Base-by-base conservation (phyloP, 1,139 yeast genomes). In the Eremothecium cymbalariae region DNA sequence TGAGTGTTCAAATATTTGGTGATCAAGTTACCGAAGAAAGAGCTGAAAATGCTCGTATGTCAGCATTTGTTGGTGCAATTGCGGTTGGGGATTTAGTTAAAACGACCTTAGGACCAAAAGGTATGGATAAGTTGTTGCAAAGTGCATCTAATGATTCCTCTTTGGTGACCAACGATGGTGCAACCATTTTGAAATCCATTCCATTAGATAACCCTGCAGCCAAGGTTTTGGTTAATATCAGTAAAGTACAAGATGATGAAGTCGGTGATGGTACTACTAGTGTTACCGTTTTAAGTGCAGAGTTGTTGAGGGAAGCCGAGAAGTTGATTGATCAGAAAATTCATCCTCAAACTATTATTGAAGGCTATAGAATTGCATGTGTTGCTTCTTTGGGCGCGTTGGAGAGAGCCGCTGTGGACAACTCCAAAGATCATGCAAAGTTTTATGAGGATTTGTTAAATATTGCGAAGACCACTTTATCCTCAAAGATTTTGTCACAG, bases 251-350 rank as follows among this genome's bases (percentile, higher is more conserved):
- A 67, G 99, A 90, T 56, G 96, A 90, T 58, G 97, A 90, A 60
- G 94, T 90, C 52, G 98, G 99, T 37, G 99, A 90, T 60, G 99
- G 99, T 46, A 90, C 99, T 30, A 90, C 99, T 1, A 84, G 95
- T n/a, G 99, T 90, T 21, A 86, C 97, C 1, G 96, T 90, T 9
- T 67, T 90, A 39, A 75, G 93, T 34, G 90, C 96, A 9, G 98
- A 90, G 62, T 69, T 90, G 42, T 70, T 90, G 48, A 76, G 95
- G 57, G 97, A 93, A 63, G 97, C 98, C 21, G 98, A 93, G 63
- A 79, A 79, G 57, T 72, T 90, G 46, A 81, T 90, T 38, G 95
- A 86, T 46, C 83, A 80, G 58, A 88, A 82, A 59, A 90, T 90
- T 42, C 98, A 93, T 61, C 98, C 99, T 21, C 98, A 90, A 62